Evolutionary conservation across 768 basidiomycete species (phyloP), one percentile per base, ranked within the genome.

Genomic region (Amanita pallidorosea): DNA sequence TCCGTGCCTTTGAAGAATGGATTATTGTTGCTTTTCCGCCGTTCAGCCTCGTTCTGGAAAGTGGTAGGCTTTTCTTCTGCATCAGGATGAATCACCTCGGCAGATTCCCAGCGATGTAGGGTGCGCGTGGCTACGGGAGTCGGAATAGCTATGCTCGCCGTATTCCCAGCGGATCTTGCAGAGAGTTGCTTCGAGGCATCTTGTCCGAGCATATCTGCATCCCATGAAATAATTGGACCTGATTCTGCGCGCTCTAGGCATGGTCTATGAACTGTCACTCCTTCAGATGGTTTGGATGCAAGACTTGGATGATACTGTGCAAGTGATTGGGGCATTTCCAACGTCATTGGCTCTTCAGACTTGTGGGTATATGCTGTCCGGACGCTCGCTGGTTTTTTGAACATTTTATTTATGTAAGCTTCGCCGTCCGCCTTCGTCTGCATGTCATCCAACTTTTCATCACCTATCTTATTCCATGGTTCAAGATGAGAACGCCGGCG

Each of bases 41-140:
- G 58, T 55, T 68, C 61, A 36, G 55, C 58, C 37, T 56, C 49
- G 4, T 45, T 33, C n/a, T 53, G 54, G 23, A 60, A 61, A 5
- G 60, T 53, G 47, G 56, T 65, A 53, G 55, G 47, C 7, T 53
- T 58, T 12, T 66, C 65, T 13, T 58, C 60, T 17, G 13, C 53
- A 67, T 70, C 17, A 15, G 72, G 68, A 43, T 70, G 61, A 41
- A 65, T 56, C 27, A 65, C 53, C 53, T 70, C 65, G 13, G 83
- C 83, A 7, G 79, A 80, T 62, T 87, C 78, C 84, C 84, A 86
- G 43, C 62, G 71, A 65, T 87, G 84, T 2, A 66, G 61, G 13
- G 71, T 65, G 3, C 64, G 57, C 23, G 70, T 78, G 11, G 80
- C 75, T 7, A 69, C 68, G 42, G 85, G 84, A 4, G 84, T 86